A percentile compares a stretch with the other conserved stretches of the same genome.
Evolutionary conservation across 2,329 filamentous ascomycete species (phyloP).

Genomic region (Akanthomyces uredinophilus): DNA sequence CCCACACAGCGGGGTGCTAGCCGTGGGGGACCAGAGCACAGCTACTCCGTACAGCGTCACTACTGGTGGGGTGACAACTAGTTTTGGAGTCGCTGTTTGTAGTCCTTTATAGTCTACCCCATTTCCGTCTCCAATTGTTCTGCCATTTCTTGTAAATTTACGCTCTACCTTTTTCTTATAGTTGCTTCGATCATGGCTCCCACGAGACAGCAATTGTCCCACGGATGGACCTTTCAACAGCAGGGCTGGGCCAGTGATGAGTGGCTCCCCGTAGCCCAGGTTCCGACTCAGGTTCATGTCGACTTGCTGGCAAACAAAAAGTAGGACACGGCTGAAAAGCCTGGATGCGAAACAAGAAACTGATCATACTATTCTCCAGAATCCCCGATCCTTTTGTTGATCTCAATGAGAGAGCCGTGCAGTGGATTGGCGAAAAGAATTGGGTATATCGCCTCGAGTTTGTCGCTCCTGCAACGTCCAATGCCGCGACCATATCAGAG

Average conservation of each 20-base stretch:
- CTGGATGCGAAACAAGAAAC: neutral
- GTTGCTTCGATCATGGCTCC: neutral
- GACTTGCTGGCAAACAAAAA: constrained; percentile 33
- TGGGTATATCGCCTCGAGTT: constrained; percentile 56
- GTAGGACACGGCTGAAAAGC: constrained; percentile 19
- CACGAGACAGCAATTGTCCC: constrained; percentile 14
- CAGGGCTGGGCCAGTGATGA: constrained; percentile 20
- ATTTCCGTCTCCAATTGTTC: neutral
- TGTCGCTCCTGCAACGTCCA: constrained; percentile 28
- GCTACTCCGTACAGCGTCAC: neutral
- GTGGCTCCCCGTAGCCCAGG: constrained; percentile 30
- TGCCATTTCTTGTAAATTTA: neutral
- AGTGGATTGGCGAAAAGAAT: constrained; percentile 58
- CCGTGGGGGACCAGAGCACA: constrained; percentile 4
- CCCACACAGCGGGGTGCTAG: constrained; percentile 9
- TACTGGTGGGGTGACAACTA: neutral
- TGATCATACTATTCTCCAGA: constrained; percentile 20
- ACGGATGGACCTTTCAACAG: constrained; percentile 26
- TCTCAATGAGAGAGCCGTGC: constrained; percentile 54
- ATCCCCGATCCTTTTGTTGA: constrained; percentile 55
- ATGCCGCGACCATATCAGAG: constrained; percentile 28
- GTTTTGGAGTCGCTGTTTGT: neutral
- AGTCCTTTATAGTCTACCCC: neutral
- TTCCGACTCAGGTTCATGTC: constrained; percentile 34
- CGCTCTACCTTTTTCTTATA: neutral